Evolutionary conservation across 306 rosid genomes (phyloP).

Genomic region (Glycine latifolia): DNA sequence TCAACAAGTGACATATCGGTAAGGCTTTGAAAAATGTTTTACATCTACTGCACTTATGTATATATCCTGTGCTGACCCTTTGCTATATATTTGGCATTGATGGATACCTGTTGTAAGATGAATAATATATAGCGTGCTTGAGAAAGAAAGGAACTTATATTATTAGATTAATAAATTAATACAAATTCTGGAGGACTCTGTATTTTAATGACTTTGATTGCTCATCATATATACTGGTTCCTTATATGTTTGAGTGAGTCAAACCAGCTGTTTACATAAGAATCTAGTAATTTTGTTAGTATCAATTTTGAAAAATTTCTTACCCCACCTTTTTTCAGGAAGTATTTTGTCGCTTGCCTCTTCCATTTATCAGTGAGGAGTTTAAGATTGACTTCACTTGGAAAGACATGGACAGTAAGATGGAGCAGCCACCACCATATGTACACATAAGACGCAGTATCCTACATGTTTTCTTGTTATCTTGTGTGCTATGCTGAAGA

Average conservation of each 20-base stretch:
- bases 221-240: conserved; percentile 21
- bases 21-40: conserved; percentile 47
- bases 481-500: conserved; percentile 29
- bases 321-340: conserved; percentile 59
- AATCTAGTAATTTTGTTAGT: conserved; percentile 36
- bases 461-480: conserved; percentile 45
- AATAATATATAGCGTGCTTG: not conserved
- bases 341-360: conserved; percentile 74
- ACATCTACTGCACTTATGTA: conserved; percentile 26
- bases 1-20: conserved; percentile 75
- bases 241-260: conserved; percentile 18
- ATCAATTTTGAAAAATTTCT: conserved; percentile 26
- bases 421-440: conserved; percentile 86
- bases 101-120: conserved; percentile 1
- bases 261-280: conserved; percentile 1
- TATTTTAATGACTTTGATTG: conserved; percentile 21
- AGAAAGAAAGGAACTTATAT: conserved; percentile 22
- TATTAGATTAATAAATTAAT: not conserved
- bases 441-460: conserved; percentile 88
- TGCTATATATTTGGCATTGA: conserved; percentile 31
- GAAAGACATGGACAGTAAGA: conserved; percentile 73
- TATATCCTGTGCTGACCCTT: conserved; percentile 28
- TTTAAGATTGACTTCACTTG: conserved; percentile 81
- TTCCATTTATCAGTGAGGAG: conserved; percentile 78
- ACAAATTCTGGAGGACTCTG: conserved; percentile 9